These are phyloP conservation scores for Aspergillus cejpii DNA, from an alignment of 2,329 filamentous ascomycete species.

Conservation along the genomic window DNA sequence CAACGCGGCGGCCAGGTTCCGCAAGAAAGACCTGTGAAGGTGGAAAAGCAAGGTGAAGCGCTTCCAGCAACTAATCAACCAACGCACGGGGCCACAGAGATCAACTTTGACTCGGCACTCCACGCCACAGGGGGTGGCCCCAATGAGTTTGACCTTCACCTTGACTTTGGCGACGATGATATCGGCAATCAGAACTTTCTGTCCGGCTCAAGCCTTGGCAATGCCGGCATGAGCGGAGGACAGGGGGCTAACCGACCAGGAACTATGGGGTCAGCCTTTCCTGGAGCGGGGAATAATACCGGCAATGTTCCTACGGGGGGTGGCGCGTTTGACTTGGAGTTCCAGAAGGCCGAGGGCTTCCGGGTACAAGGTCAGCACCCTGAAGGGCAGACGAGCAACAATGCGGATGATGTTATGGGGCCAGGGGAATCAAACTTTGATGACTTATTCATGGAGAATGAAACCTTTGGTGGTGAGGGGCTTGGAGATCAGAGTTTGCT, in stretches of 20 bases:
- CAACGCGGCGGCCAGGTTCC: constrained; percentile 11
- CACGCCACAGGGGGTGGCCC: constrained; percentile 25
- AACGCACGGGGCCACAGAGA: constrained; percentile 24
- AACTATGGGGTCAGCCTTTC: constrained; percentile 25
- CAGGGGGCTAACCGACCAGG: constrained; percentile 12
- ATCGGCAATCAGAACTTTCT: constrained; percentile 36
- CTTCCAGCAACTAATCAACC: constrained; percentile 18
- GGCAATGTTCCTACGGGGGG: constrained; percentile 26
- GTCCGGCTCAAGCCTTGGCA: constrained; percentile 29
- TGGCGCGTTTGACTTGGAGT: constrained; percentile 35
- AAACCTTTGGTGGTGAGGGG: constrained; percentile 30
- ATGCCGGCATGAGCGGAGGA: constrained; percentile 12
- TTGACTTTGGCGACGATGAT: constrained; percentile 37
- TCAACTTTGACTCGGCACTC: constrained; percentile 40
- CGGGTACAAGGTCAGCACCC: constrained; percentile 13
- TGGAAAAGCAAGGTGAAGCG: constrained; percentile 18
- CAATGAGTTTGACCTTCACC: constrained; percentile 36
- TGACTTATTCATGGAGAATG: constrained; percentile 40
- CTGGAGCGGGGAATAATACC: constrained; percentile 28
- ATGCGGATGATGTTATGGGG: constrained; percentile 32
- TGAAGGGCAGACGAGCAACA: constrained; percentile 16
- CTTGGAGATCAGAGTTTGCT: constrained; percentile 30
- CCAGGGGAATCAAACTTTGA: constrained; percentile 43
- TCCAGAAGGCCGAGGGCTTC: constrained; percentile 27
- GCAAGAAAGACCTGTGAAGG: constrained; percentile 16